These are phyloP conservation scores for Xylariaceae sp. DNA, from an alignment of 2,329 filamentous ascomycete species.

Conservation along the genomic window DNA sequence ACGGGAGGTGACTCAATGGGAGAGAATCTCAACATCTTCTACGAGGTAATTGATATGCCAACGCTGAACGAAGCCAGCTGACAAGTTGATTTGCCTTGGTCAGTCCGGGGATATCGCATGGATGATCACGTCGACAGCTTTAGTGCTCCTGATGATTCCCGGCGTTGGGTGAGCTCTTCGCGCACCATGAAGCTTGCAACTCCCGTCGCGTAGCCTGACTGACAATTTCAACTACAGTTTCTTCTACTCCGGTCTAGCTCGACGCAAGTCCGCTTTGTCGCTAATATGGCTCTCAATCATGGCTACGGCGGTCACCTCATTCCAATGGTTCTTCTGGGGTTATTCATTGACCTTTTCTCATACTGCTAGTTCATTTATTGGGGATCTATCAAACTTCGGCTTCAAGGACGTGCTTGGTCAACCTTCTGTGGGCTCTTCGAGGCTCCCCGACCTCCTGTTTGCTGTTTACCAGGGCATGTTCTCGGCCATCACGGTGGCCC, in stretches of 20 bases:
- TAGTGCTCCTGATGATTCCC: constrained; percentile 89
- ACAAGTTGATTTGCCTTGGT: constrained; percentile 12
- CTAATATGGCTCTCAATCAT: constrained; percentile 89
- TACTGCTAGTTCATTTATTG: constrained; percentile 69
- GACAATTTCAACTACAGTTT: constrained; percentile 46
- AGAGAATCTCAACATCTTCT: constrained; percentile 73
- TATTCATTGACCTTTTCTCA: constrained; percentile 82
- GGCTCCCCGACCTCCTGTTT: constrained; percentile 79
- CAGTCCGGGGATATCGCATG: constrained; percentile 76
- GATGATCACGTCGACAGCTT: constrained; percentile 75
- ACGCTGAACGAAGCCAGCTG: constrained; percentile 23
- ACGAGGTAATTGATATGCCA: constrained; percentile 53
- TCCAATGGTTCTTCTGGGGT: constrained; percentile 96
- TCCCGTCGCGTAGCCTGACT: constrained; percentile 6
- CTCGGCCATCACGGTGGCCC: constrained; percentile 77
- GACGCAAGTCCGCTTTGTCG: constrained; percentile 83
- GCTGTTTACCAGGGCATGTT: constrained; percentile 88
- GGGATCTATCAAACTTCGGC: constrained; percentile 74
- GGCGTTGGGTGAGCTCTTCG: constrained; percentile 64
- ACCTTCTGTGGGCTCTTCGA: constrained; percentile 68
- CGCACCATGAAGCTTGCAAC: background rate
- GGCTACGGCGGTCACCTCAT: constrained; percentile 75
- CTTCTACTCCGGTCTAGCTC: constrained; percentile 88
- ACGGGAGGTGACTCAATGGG: constrained; percentile 65
- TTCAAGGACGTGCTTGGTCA: constrained; percentile 70